Evolutionary conservation across 2,329 filamentous ascomycete genomes (phyloP).

Genomic region (Penicillium olsonii): DNA sequence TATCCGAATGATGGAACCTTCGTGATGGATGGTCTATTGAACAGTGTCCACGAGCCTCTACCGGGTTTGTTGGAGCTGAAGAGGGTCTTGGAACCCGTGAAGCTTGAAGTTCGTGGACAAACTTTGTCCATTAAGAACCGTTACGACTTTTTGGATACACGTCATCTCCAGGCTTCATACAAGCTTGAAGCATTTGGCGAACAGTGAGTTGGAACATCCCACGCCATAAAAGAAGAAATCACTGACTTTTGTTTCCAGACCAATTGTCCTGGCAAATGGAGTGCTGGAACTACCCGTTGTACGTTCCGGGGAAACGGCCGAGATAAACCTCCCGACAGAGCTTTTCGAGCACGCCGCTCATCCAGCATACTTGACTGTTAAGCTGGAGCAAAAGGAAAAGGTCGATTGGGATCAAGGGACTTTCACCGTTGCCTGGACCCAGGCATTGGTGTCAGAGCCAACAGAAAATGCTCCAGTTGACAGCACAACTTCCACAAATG

Average conservation of each 20-base stretch:
- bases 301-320: not conserved
- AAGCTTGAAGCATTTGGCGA: slow-evolving; percentile 10
- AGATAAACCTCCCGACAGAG: not conserved
- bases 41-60: slow-evolving; percentile 56
- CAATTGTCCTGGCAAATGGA: slow-evolving; percentile 1
- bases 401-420: slow-evolving; percentile 2
- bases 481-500: not conserved
- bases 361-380: slow-evolving; percentile 7
- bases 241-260: not conserved
- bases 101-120: slow-evolving; percentile 1
- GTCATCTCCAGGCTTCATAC: slow-evolving; percentile 37
- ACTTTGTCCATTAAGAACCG: slow-evolving; percentile 38
- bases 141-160: slow-evolving; percentile 51
- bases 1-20: slow-evolving; percentile 61
- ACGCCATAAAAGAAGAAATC: not conserved
- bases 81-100: slow-evolving; percentile 58
- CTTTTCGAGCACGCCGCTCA: slow-evolving; percentile 1
- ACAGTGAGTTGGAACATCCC: not conserved
- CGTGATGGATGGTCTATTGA: slow-evolving; percentile 60
- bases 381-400: slow-evolving; percentile 1
- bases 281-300: slow-evolving; percentile 1
- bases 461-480: not conserved
- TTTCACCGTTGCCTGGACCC: slow-evolving; percentile 4
- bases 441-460: slow-evolving; percentile 3
- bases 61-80: slow-evolving; percentile 59